A percentile compares a stretch with the other conserved stretches of the same genome.
phyloP scores from a whole-genome alignment of 2,329 filamentous ascomycete species.

The Colletotrichum navitas region DNA sequence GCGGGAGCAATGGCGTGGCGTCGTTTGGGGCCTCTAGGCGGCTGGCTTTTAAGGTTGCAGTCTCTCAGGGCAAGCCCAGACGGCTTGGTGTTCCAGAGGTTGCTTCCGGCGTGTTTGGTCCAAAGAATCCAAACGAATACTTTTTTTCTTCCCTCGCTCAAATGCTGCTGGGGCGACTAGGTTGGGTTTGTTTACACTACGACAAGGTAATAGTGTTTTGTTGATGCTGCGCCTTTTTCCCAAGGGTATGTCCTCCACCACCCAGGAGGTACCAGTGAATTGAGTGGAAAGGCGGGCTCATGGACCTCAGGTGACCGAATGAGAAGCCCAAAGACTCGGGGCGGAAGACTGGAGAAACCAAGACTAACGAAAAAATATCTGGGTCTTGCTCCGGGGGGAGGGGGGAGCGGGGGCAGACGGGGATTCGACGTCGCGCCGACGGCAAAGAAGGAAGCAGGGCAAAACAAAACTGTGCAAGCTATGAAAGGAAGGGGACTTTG shows the following conservation, averaged over 20 bases:
- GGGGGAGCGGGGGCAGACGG: conserved; percentile 38
- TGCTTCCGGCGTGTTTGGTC: conserved; percentile 35
- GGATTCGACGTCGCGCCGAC: conserved; percentile 35
- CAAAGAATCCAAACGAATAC: conserved; percentile 9
- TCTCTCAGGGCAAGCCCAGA: conserved; percentile 35
- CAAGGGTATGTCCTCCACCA: conserved; percentile 13
- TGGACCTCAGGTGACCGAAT: conserved; percentile 38
- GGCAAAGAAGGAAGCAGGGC: conserved; percentile 33
- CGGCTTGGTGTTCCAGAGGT: conserved; percentile 26
- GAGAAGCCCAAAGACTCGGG: conserved; percentile 29
- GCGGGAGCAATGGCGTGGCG: conserved; percentile 40
- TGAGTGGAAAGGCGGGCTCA: conserved; percentile 35
- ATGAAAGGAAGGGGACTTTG: conserved; percentile 9
- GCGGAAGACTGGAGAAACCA: conserved; percentile 14
- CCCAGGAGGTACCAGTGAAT: conserved; percentile 24
- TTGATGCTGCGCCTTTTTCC: conserved; percentile 40
- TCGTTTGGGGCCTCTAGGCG: conserved; percentile 18
- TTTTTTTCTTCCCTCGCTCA: conserved; percentile 6
- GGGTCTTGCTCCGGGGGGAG: conserved; percentile 29
- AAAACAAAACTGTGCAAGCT: conserved; percentile 29
- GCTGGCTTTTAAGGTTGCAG: conserved; percentile 35
- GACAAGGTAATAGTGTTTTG: conserved; percentile 18
- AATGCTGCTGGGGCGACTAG: not conserved
- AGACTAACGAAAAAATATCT: conserved; percentile 39
- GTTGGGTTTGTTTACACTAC: conserved; percentile 39